A percentile compares a stretch with the other conserved stretches of the same genome.
phyloP scores from a whole-genome alignment of 371 early-diverging fungal species.

The Circinella umbellata region DNA sequence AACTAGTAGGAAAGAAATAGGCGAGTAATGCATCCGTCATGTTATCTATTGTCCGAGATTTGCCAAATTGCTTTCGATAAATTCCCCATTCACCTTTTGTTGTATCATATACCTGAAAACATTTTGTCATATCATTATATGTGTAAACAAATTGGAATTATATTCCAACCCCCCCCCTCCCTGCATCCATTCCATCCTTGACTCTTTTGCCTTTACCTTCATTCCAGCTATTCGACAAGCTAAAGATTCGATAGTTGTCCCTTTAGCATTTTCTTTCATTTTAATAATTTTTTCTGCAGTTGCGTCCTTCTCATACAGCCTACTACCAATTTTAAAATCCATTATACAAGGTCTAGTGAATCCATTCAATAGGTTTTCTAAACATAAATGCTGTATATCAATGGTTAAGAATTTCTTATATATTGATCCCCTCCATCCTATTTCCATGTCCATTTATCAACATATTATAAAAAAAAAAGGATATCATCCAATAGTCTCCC shows the following conservation, averaged over 20 bases:
- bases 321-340: conserved; percentile 81
- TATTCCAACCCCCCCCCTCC: no score
- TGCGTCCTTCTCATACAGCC: conserved; percentile 67
- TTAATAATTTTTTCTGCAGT: conserved; percentile 62
- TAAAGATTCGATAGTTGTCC: conserved; percentile 61
- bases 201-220: conserved; percentile 36
- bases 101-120: conserved; percentile 46
- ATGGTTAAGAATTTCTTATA: conserved; percentile 19
- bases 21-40: conserved; percentile 49
- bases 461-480: conserved; percentile 40
- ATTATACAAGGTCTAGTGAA: conserved; percentile 75
- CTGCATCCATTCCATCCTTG: no score
- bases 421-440: not conserved
- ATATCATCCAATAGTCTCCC: conserved; percentile 45
- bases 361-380: conserved; percentile 75
- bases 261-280: conserved; percentile 59
- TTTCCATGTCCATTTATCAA: not conserved
- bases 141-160: no score
- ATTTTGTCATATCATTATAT: no score
- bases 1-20: conserved; percentile 52
- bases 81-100: conserved; percentile 37
- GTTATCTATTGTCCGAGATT: conserved; percentile 42
- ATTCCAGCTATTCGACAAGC: conserved; percentile 73
- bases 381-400: conserved; percentile 59
- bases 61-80: conserved; percentile 54